A percentile compares a stretch with the other conserved stretches of the same genome.
These are phyloP conservation scores for Pseudogymnoascus sp. DNA, from an alignment of 2,329 filamentous ascomycete species.

Conservation along the genomic window DNA sequence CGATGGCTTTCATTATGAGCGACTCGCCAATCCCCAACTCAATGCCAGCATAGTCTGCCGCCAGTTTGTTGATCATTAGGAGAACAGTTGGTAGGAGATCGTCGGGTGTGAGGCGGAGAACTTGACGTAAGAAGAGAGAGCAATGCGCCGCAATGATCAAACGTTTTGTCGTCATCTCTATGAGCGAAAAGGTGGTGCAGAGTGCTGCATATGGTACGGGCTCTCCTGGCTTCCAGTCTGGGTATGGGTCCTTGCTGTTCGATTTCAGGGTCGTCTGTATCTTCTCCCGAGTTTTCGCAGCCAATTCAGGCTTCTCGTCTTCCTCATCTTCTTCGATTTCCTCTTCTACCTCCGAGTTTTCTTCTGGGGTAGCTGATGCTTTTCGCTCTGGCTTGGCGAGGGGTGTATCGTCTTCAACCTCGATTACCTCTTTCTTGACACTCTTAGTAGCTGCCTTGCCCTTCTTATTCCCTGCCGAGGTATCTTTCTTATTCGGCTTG, in stretches of 20 bases:
- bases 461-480: slow-evolving; percentile 17
- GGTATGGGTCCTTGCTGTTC: slow-evolving; percentile 71
- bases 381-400: slow-evolving; percentile 38
- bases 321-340: slow-evolving; percentile 46
- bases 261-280: slow-evolving; percentile 67
- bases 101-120: slow-evolving; percentile 79
- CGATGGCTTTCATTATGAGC: slow-evolving; percentile 96
- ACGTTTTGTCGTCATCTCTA: slow-evolving; percentile 91
- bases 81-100: slow-evolving; percentile 84
- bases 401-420: slow-evolving; percentile 10
- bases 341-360: slow-evolving; percentile 39
- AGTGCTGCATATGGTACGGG: slow-evolving; percentile 92
- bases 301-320: slow-evolving; percentile 60
- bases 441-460: slow-evolving; percentile 7
- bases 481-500: slow-evolving; percentile 31
- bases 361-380: slow-evolving; percentile 31
- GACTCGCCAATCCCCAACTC: slow-evolving; percentile 98
- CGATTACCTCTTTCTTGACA: slow-evolving; percentile 10
- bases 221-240: slow-evolving; percentile 83
- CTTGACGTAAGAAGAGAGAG: slow-evolving; percentile 83
- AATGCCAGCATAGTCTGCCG: slow-evolving; percentile 91
- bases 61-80: slow-evolving; percentile 96
- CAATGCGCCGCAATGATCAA: slow-evolving; percentile 83
- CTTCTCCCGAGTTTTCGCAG: slow-evolving; percentile 69
- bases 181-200: slow-evolving; percentile 86